Base-by-base conservation (phyloP, 176 grass and related monocot genomes). In the Musa schizocarpa region DNA sequence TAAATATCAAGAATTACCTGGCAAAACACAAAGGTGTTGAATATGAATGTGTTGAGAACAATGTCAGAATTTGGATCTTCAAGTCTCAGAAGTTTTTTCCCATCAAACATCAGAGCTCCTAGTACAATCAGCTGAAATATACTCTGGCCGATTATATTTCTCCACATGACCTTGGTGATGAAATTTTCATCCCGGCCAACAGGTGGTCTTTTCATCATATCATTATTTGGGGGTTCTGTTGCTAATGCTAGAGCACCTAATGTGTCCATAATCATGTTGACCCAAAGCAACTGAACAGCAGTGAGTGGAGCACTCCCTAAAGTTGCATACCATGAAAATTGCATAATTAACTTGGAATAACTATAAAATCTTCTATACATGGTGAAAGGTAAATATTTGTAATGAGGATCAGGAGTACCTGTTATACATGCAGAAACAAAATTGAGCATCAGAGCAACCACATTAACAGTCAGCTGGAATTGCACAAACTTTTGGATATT, bases 401-500 rank as follows among this genome's bases (percentile, higher is more conserved):
- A 34, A 16, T 49, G 27, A 73, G 57, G 49, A 81, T 65, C 24
- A 27, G 53, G 1, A 29, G 9, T 76, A 96, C 93, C 93, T 77
- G 89, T 96, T 77, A 90, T 88, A 8, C 82, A 90, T 58, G 93
- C 93, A 16, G 93, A 96, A 58, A 88, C 65, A 77, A 96, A 96
- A 80, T 96, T 96, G 10, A 96, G 83, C 76, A 92, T 92, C 1
- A 96, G 83, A 11, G 93, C 93, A 6, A 96, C 93, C 0, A 92
- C 85, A 55, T 96, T 96, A 51, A 96, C 93, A 0, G 93, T 96
- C 66, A 96, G 85, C 81, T 96, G 93, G 71, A 96, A 96, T 76
- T 96, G 93, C 49, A 96, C 93, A 63, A 96, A 92, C 73, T 96
- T 96, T 80, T 96, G 93, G 72, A 96, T 96, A 74, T 96, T 96